Evolutionary conservation across 2,329 filamentous ascomycete genomes (phyloP).

Genomic region (Simplicillium aogashimaense): DNA sequence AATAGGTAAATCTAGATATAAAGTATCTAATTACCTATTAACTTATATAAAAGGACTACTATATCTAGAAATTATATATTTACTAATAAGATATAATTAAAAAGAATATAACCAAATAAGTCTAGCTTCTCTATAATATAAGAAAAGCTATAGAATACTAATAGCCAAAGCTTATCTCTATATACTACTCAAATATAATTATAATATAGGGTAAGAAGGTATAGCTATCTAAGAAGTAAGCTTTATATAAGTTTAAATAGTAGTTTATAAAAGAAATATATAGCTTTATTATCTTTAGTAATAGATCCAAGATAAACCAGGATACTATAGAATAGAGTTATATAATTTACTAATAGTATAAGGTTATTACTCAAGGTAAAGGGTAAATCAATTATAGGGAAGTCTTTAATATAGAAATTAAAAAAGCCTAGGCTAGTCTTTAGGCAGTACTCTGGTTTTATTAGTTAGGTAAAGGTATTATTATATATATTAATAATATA

Average conservation of each 20-base stretch:
- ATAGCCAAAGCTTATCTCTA: background rate
- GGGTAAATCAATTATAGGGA: slow-evolving; percentile 1
- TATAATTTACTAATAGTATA: slow-evolving; percentile 1
- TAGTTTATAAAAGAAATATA: background rate
- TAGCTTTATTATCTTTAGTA: background rate
- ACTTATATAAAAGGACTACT: background rate
- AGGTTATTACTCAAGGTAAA: background rate
- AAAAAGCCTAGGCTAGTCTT: background rate
- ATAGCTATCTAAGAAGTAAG: background rate
- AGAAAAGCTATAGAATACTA: background rate
- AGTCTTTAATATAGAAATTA: slow-evolving; percentile 4
- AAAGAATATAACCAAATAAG: background rate
- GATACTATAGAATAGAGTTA: background rate
- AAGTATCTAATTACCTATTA: background rate
- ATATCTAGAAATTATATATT: background rate
- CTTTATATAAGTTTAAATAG: background rate
- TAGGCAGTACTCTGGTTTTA: background rate
- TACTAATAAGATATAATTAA: too few species aligned
- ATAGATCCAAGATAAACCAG: background rate
- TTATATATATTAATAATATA: slow-evolving; percentile 4
- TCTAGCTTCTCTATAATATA: background rate
- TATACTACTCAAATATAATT: background rate
- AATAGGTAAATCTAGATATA: background rate
- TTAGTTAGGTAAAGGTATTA: background rate
- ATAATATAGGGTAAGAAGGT: background rate